phyloP scores from a whole-genome alignment of 305 asterid genomes.

The Fraxinus nigra region DNA sequence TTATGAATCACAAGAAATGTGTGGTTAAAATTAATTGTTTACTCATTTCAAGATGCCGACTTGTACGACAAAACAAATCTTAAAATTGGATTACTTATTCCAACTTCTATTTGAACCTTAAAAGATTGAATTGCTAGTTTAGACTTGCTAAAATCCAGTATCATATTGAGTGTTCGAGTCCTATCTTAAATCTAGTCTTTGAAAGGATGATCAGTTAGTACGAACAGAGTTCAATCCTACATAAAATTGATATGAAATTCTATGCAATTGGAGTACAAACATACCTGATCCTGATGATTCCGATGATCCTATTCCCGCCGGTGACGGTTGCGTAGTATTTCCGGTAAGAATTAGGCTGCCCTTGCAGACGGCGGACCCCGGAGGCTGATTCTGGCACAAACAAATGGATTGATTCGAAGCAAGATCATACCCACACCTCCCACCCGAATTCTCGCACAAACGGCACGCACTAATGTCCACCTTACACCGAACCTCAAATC shows the following conservation, averaged over 20 bases:
- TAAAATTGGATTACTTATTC: background rate
- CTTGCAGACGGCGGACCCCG: conserved; percentile 21
- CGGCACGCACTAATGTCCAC: conserved; percentile 30
- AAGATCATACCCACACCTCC: conserved; percentile 47
- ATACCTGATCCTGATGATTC: conserved; percentile 15
- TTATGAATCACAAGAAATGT: too few species aligned
- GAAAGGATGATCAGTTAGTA: too few species aligned
- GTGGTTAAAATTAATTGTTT: too few species aligned
- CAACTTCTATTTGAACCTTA: background rate
- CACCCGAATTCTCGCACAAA: conserved; percentile 41
- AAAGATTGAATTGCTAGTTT: background rate
- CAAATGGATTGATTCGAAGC: conserved; percentile 35
- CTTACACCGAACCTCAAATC: conserved; percentile 40
- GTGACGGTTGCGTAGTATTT: background rate
- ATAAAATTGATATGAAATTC: background rate
- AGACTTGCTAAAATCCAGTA: background rate
- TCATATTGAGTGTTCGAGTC: background rate
- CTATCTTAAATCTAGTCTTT: background rate
- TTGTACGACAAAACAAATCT: background rate
- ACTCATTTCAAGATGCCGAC: background rate
- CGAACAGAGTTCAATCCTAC: background rate
- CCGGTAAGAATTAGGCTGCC: conserved; percentile 5
- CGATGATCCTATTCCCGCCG: background rate
- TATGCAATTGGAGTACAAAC: background rate
- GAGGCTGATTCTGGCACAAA: conserved; percentile 37